These are phyloP conservation scores for Debaryomyces prosopidis DNA, from an alignment of 805 yeast genomes.

Conservation along the genomic window DNA sequence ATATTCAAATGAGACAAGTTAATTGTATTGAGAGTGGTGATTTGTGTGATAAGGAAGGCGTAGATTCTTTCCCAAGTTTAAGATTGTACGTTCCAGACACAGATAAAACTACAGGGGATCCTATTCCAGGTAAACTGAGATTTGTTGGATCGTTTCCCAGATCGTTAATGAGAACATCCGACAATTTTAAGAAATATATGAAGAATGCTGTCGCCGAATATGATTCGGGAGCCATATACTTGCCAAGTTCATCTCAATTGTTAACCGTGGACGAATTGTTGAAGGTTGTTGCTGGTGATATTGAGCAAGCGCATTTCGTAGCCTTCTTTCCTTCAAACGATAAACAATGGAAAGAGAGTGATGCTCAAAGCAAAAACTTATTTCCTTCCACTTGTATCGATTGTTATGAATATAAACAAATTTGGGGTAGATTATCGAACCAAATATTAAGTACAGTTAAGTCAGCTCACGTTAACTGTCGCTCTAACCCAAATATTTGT, in stretches of 20 bases:
- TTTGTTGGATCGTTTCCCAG: conserved; percentile 48
- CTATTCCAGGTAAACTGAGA: conserved; percentile 26
- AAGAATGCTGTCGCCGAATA: conserved; percentile 53
- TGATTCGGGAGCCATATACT: conserved; percentile 34
- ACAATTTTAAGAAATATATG: conserved; percentile 53
- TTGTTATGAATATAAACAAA: conserved; percentile 50
- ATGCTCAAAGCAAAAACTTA: conserved; percentile 26
- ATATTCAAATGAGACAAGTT: conserved; percentile 68
- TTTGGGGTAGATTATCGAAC: conserved; percentile 61
- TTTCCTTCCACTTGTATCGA: conserved; percentile 45
- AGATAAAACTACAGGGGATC: conserved; percentile 23
- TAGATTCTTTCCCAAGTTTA: conserved; percentile 68
- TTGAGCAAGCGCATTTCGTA: conserved; percentile 51
- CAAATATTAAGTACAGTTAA: conserved; percentile 38
- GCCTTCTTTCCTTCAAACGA: conserved; percentile 66
- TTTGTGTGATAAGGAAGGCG: conserved; percentile 67
- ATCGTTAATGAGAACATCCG: conserved; percentile 45
- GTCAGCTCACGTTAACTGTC: conserved; percentile 64
- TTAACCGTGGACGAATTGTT: conserved; percentile 45
- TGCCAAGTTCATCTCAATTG: conserved; percentile 42
- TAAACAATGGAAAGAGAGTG: conserved; percentile 35
- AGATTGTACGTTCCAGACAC: conserved; percentile 65
- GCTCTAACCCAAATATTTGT: conserved; percentile 51
- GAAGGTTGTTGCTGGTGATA: conserved; percentile 51
- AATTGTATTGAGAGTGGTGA: conserved; percentile 88